Evolutionary conservation across 495 filamentous ascomycete genomes (phyloP).

Genomic region (Talaromyces nanjingensis): DNA sequence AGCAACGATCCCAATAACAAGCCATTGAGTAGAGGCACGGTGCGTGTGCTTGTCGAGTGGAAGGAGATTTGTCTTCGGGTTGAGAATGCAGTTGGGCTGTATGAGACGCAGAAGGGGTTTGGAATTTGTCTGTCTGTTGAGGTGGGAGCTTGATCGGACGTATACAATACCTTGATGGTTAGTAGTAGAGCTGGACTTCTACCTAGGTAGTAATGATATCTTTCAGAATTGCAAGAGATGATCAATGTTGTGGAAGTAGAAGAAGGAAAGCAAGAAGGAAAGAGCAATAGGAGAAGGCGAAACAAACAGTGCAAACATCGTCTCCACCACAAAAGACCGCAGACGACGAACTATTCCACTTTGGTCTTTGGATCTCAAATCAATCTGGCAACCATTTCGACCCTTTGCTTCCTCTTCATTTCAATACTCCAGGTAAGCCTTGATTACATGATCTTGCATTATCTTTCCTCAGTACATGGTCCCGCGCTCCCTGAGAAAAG

Average conservation of each 20-base stretch:
- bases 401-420: neutral
- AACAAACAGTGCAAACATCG: constrained; percentile 20
- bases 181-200: neutral
- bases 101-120: constrained; percentile 20
- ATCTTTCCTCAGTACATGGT: neutral
- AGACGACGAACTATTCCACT: neutral
- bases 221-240: neutral
- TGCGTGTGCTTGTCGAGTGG: constrained; percentile 13
- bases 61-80: constrained; percentile 18
- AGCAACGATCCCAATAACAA: neutral
- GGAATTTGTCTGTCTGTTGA: constrained; percentile 9
- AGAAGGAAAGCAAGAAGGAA: neutral
- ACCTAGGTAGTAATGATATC: neutral
- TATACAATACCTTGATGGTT: neutral
- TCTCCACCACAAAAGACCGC: neutral
- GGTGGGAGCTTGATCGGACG: neutral
- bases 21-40: constrained; percentile 7
- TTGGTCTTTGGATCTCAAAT: neutral
- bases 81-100: constrained; percentile 26
- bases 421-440: neutral
- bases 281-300: neutral
- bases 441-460: neutral
- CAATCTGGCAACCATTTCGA: neutral
- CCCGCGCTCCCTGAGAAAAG: neutral
- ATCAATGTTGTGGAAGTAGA: neutral